Percentiles rank a stretch among this genome's conserved stretches.
Conservation (phyloP, 228 moss, liverwort and hornwort genomes). For the Sphagnum magellanicum region DNA sequence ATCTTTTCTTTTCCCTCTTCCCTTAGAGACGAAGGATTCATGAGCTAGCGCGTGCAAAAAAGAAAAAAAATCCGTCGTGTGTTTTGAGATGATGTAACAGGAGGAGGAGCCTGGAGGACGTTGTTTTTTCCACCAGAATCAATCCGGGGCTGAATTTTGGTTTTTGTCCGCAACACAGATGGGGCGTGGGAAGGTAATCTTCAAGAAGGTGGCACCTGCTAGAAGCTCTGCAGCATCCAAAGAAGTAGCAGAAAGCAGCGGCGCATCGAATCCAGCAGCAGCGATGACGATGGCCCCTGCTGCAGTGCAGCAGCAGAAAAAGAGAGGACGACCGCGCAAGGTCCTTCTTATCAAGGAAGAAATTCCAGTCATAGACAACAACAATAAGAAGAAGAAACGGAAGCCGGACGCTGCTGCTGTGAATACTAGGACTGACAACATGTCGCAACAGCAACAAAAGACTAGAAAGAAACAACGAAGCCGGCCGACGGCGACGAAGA, state of each 20-base stretch:
- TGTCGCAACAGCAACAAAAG: constrained; percentile 44
- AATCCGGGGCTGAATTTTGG: no score
- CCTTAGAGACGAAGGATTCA: no score
- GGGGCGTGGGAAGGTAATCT: constrained; percentile 82
- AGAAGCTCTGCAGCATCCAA: constrained; percentile 36
- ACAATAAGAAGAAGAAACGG: constrained; percentile 10
- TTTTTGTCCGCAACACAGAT: constrained; percentile 28
- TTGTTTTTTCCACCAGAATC: no score
- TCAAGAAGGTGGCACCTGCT: constrained; percentile 56
- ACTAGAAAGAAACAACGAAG: constrained; percentile 69
- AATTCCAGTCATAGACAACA: constrained; percentile 39
- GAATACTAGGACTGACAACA: constrained; percentile 33
- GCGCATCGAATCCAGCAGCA: constrained; percentile 13
- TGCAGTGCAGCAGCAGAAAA: constrained; percentile 51
- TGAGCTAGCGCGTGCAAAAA: no score
- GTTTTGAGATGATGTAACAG: no score
- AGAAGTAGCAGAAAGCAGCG: constrained; percentile 72
- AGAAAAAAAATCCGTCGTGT: no score
- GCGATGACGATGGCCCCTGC: constrained; percentile 23
- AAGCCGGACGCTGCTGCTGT: constrained; percentile 23
- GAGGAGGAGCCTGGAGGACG: no score
- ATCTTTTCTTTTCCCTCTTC: no score
- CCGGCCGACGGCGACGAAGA: constrained; percentile 28
- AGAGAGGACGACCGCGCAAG: constrained; percentile 86
- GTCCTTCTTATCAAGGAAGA: constrained; percentile 51